These are phyloP conservation scores for Silene vulgaris DNA, from an alignment of 179 eudicot species.

Conservation along the genomic window DNA sequence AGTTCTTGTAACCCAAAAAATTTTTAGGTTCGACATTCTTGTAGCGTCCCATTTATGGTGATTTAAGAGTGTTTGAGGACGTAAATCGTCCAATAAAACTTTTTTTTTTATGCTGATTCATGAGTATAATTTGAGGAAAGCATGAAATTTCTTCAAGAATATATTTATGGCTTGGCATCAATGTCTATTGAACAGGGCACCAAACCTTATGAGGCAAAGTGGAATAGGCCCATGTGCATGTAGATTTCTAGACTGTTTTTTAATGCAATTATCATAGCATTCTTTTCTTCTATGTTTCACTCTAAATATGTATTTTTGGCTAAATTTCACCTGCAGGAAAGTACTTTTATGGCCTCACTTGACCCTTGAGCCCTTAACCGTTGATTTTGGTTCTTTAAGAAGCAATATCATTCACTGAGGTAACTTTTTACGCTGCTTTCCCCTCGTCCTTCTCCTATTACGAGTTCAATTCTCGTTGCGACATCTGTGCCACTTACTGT, in stretches of 20 bases:
- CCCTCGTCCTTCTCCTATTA: neutral
- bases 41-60: neutral
- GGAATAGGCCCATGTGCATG: slow-evolving; percentile 27
- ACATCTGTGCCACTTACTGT: slow-evolving; percentile 23
- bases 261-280: slow-evolving; percentile 1
- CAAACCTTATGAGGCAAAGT: slow-evolving; percentile 13
- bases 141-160: neutral
- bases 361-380: slow-evolving; percentile 7
- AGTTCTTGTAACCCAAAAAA: slow-evolving; percentile 11
- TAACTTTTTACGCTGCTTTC: slow-evolving; percentile 4
- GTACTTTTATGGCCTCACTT: slow-evolving; percentile 20
- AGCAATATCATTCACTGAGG: slow-evolving; percentile 22
- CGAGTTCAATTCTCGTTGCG: slow-evolving; percentile 4
- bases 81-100: neutral
- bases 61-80: neutral
- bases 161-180: slow-evolving; percentile 13
- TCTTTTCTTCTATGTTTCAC: slow-evolving; percentile 20
- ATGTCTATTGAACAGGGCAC: slow-evolving; percentile 16
- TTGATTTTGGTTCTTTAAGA: slow-evolving; percentile 23
- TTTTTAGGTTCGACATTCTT: neutral
- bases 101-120: neutral
- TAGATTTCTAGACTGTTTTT: slow-evolving; percentile 23
- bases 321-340: slow-evolving; percentile 16
- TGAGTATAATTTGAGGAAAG: neutral
- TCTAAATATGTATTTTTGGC: slow-evolving; percentile 14